A percentile compares a stretch with the other conserved stretches of the same genome.
These are phyloP conservation scores for Fusarium papillatum DNA, from an alignment of 2,329 filamentous ascomycete species.

Conservation along the genomic window DNA sequence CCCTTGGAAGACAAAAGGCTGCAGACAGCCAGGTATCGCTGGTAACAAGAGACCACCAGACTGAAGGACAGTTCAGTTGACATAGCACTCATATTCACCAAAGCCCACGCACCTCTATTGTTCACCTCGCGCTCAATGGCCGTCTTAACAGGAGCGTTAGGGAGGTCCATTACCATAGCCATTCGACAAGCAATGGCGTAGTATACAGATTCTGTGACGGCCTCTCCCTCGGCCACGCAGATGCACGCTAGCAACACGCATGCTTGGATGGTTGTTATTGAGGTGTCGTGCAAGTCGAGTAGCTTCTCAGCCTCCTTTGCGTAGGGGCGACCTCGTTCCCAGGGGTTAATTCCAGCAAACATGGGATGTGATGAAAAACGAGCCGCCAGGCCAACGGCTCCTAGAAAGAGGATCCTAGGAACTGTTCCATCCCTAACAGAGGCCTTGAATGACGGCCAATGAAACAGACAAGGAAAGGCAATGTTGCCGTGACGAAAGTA, in stretches of 20 bases:
- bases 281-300: slow-evolving; percentile 9
- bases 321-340: slow-evolving; percentile 6
- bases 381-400: not conserved
- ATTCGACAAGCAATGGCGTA: slow-evolving; percentile 53
- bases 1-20: slow-evolving; percentile 30
- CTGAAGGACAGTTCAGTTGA: slow-evolving; percentile 11
- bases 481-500: slow-evolving; percentile 9
- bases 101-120: slow-evolving; percentile 39
- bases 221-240: slow-evolving; percentile 51
- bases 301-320: slow-evolving; percentile 9
- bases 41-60: slow-evolving; percentile 40
- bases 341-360: not conserved
- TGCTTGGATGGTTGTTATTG: slow-evolving; percentile 49
- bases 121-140: slow-evolving; percentile 53
- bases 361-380: slow-evolving; percentile 5
- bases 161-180: slow-evolving; percentile 52
- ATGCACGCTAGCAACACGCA: slow-evolving; percentile 53
- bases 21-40: slow-evolving; percentile 40
- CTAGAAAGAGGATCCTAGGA: not conserved
- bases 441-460: not conserved
- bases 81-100: not conserved
- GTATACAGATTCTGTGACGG: slow-evolving; percentile 53
- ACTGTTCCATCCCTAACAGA: not conserved
- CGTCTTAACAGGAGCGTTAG: slow-evolving; percentile 44
- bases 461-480: not conserved